These are phyloP conservation scores for Acanthamoeba castellanii DNA, from an alignment of 208 protist genomes.

Conservation along the genomic window DNA sequence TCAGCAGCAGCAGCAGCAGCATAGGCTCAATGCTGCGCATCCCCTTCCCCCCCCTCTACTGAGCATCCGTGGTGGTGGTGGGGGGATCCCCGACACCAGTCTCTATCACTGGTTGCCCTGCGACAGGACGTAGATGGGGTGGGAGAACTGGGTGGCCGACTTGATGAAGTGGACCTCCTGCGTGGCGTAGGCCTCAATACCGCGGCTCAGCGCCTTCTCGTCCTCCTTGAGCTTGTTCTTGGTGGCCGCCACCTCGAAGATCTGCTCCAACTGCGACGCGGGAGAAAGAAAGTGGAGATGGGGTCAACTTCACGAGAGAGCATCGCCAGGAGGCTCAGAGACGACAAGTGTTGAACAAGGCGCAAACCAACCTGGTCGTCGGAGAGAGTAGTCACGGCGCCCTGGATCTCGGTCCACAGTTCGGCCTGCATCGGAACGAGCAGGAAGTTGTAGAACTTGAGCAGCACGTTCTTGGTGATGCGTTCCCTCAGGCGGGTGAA, in stretches of 20 bases:
- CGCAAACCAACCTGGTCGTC: conserved; percentile 76
- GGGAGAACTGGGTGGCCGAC: conserved; percentile 78
- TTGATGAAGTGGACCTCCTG: conserved; percentile 82
- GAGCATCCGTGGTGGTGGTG: too few relatives aligned
- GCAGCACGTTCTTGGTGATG: conserved; percentile 86
- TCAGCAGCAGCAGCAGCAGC: too few relatives aligned
- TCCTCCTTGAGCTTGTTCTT: conserved; percentile 83
- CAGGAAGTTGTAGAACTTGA: conserved; percentile 89
- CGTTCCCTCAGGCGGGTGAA: conserved; percentile 81
- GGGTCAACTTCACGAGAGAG: too few relatives aligned
- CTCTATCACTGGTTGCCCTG: too few relatives aligned
- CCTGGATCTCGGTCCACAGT: conserved; percentile 86
- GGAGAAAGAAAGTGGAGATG: too few relatives aligned
- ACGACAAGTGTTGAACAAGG: too few relatives aligned
- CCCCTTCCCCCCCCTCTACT: too few relatives aligned
- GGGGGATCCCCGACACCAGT: too few relatives aligned
- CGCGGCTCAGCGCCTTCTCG: conserved; percentile 81
- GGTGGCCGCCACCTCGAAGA: conserved; percentile 83
- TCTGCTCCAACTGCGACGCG: conserved; percentile 78
- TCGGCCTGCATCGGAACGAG: conserved; percentile 86
- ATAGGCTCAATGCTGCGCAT: too few relatives aligned
- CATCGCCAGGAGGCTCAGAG: too few relatives aligned
- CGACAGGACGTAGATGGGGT: conserved; percentile 73
- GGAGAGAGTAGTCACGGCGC: conserved; percentile 76
- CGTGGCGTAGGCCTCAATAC: conserved; percentile 77